Conservation (phyloP, 352 stramenopile genomes). For the Phytophthora aleatoria region DNA sequence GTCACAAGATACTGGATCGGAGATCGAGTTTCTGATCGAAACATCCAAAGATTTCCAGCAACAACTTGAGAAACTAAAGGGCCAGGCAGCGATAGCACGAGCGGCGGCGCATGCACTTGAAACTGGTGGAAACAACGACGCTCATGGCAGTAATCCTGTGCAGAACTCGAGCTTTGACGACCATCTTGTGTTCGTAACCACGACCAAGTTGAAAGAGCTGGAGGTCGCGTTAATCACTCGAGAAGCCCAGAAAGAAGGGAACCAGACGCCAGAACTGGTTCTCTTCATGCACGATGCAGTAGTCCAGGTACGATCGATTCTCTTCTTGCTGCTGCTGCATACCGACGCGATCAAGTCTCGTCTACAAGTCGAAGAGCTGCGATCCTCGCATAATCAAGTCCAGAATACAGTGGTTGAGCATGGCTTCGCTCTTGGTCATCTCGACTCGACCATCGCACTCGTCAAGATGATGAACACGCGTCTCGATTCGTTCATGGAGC, state of each 20-base stretch:
- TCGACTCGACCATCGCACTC: constrained; percentile 52
- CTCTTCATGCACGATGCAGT: constrained; percentile 52
- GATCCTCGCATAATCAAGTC: constrained; percentile 34
- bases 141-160: neutral
- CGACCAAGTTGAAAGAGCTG: constrained; percentile 38
- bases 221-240: constrained; percentile 29
- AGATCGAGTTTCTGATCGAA: constrained; percentile 38
- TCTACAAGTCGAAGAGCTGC: constrained; percentile 39
- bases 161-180: constrained; percentile 46
- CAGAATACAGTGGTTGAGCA: constrained; percentile 45
- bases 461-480: constrained; percentile 71
- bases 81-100: constrained; percentile 48
- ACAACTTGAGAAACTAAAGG: constrained; percentile 57
- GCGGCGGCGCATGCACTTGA: constrained; percentile 18
- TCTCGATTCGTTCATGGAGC: constrained; percentile 67
- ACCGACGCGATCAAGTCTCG: constrained; percentile 44
- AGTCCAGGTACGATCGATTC: constrained; percentile 60
- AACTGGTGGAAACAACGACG: constrained; percentile 14
- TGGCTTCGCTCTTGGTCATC: constrained; percentile 53
- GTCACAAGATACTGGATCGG: constrained; percentile 16
- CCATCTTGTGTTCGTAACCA: constrained; percentile 45
- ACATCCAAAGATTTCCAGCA: constrained; percentile 44
- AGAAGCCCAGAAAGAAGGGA: constrained; percentile 24
- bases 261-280: constrained; percentile 28
- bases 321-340: constrained; percentile 56